Evolutionary conservation across 139 green algal species (phyloP), one percentile per base, ranked within the genome.

Genomic region (Zygnema cylindricum): DNA sequence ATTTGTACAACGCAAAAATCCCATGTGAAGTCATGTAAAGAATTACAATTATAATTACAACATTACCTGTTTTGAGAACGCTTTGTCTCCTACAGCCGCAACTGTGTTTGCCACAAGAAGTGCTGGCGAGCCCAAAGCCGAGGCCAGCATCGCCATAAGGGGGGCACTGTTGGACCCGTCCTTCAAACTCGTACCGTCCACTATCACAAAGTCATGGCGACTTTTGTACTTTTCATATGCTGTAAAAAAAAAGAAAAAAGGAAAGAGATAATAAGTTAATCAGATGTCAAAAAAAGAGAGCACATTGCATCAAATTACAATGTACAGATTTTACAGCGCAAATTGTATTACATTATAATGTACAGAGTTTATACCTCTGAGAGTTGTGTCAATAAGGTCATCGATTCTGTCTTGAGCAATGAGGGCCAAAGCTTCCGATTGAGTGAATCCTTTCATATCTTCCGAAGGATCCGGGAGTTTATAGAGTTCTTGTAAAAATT

Each of bases 171-270:
- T 84, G 36, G 36, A 77, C 21, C 86, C 86, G 55, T 91, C 86
- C 40, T 33, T 38, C 21, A 91, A 32, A 82, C 33, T 91, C 25
- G 43, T 82, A 55, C 86, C 86, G 57, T 91, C 86, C 49, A 91
- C 32, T 41, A 91, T 55, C n/a, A 91, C 84, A 49, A 82, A 90
- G 86, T 91, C 86, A 57, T 91, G 86, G 7, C 38, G 1, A 63
- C 25, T 16, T 82, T 90, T 90, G 73, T 91, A 91, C 25, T 36
- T 32, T 57, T 91, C 86, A 21, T 91, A 91, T 36, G 86, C 86
- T 91, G 86, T n/a, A 35, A 81, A n/a, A 69, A 39, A 16, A 43
- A 11, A 79, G 38, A 7, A 79, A 79, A 25, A 79, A 79, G 11
- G 11, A 43, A 25, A 16, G 49, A 63, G 49, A 63, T 63, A 16